Evolutionary conservation across 805 yeast species (phyloP).

Genomic region (Lipomyces chichibuensis): DNA sequence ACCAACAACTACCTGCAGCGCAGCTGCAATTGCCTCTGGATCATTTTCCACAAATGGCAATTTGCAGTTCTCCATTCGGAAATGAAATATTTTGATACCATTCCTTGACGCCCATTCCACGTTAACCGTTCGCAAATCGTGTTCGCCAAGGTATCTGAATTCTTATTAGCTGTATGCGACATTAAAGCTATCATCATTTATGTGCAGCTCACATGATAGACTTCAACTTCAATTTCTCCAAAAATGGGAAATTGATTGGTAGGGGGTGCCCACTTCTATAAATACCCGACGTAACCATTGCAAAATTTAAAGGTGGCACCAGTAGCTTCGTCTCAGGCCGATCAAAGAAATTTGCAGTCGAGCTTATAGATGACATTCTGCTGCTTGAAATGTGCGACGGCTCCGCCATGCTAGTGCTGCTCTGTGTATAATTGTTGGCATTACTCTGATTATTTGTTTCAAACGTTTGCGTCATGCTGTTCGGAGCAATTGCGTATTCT

Average conservation of each 20-base stretch:
- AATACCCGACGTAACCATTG: conserved; percentile 82
- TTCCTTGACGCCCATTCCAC: conserved; percentile 64
- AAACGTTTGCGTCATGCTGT: neutral
- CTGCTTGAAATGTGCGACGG: conserved; percentile 27
- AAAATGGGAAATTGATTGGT: conserved; percentile 78
- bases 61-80: conserved; percentile 70
- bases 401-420: conserved; percentile 22
- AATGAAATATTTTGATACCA: conserved; percentile 58
- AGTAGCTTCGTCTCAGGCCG: conserved; percentile 32
- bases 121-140: conserved; percentile 61
- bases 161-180: neutral
- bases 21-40: conserved; percentile 56
- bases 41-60: conserved; percentile 70
- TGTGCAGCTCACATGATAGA: conserved; percentile 69
- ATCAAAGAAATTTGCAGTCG: conserved; percentile 32
- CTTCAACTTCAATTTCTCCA: conserved; percentile 66
- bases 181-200: conserved; percentile 46
- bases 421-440: conserved; percentile 8
- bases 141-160: conserved; percentile 58
- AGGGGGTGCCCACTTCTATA: conserved; percentile 95
- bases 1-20: conserved; percentile 42
- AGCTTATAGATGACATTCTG: conserved; percentile 31
- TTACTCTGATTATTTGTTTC: neutral
- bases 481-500: neutral
- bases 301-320: conserved; percentile 91